Percentiles rank a stretch among this genome's conserved stretches.
Conservation (phyloP, 2,329 filamentous ascomycete genomes). For the Hypoxylon sp. region DNA sequence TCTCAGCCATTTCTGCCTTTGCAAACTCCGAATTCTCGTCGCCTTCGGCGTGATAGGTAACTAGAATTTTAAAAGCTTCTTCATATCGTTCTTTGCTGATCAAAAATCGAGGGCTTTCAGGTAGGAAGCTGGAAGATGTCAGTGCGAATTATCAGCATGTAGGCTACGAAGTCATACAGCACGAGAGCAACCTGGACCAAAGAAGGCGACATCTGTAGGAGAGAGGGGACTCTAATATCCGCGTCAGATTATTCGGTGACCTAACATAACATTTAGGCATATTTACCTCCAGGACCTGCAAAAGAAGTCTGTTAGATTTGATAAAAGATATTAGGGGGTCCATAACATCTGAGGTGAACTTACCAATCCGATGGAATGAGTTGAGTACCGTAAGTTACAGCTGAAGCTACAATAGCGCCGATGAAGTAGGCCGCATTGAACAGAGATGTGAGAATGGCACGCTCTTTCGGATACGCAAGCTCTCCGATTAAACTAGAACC, state of each 20-base stretch:
- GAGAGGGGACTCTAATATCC: constrained; percentile 58
- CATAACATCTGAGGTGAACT: constrained; percentile 9
- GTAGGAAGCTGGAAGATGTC: constrained; percentile 48
- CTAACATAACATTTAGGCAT: constrained; percentile 38
- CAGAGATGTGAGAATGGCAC: constrained; percentile 69
- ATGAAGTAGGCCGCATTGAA: constrained; percentile 73
- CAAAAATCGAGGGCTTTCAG: constrained; percentile 53
- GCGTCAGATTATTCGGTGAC: constrained; percentile 44
- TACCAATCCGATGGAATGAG: constrained; percentile 52
- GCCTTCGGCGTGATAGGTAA: constrained; percentile 62
- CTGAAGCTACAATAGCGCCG: constrained; percentile 65
- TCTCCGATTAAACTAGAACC: constrained; percentile 72
- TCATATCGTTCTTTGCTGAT: constrained; percentile 54
- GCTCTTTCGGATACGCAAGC: constrained; percentile 72
- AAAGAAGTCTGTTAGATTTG: constrained; percentile 29
- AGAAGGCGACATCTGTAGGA: constrained; percentile 61
- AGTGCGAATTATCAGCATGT: constrained; percentile 2
- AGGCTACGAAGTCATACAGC: constrained; percentile 51
- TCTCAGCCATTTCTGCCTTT: constrained; percentile 67
- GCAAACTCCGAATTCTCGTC: constrained; percentile 63
- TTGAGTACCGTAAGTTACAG: constrained; percentile 64
- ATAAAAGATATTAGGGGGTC: neutral
- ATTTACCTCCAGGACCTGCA: constrained; percentile 56
- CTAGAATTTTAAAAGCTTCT: constrained; percentile 53
- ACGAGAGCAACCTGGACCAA: constrained; percentile 58